Base-by-base conservation (phyloP, 371 early-diverging fungal species). In the Apophysomyces variabilis region DNA sequence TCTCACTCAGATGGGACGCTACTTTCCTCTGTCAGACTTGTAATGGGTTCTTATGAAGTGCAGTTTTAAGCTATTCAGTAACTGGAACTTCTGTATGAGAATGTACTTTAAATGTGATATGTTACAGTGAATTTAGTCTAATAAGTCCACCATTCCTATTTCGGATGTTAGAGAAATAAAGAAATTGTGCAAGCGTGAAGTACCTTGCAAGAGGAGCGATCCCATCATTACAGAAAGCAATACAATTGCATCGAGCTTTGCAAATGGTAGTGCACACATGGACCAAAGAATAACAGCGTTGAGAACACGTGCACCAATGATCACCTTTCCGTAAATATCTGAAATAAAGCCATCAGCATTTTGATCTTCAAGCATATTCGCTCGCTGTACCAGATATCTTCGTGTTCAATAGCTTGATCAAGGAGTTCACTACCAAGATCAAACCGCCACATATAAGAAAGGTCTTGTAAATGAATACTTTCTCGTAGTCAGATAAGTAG, bases 361-460 rank as follows among this genome's bases (percentile, higher is more conserved):
- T 21, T 5, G 5, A 4, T 21, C 9, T 21, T 50, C 7, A 26
- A 45, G 9, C 16, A 36, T 11, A 41, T 5, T 60, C 18, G 44
- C 62, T 39, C 32, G 32, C 3, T 26, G 32, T 75, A 78, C 82
- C 80, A 36, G 76, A 47, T 16, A 83, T 36, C 58, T 69, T 75
- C 7, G 80, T 83, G n/a, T 83, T 80, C 5, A 83, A 63, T n/a
- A 79, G 61, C 66, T 83, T 83, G 47, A 83, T 83, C 32, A 83
- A 38, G 1, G 83, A 78, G 44, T 83, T 83, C 50, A 83, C 62
- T 0, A 77, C 63, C 16, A 83, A 60, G 39, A 83, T 78, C n/a
- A 72, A 37, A 13, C 83, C 83, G 46, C 79, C 83, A 63, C 66
- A 74, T 18, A 83, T 83, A 35, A 83, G 64, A 18, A 83, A 80